A percentile compares a stretch with the other conserved stretches of the same genome.
Conservation (phyloP, 352 stramenopile genomes). For the Globisporangium takayamanum region DNA sequence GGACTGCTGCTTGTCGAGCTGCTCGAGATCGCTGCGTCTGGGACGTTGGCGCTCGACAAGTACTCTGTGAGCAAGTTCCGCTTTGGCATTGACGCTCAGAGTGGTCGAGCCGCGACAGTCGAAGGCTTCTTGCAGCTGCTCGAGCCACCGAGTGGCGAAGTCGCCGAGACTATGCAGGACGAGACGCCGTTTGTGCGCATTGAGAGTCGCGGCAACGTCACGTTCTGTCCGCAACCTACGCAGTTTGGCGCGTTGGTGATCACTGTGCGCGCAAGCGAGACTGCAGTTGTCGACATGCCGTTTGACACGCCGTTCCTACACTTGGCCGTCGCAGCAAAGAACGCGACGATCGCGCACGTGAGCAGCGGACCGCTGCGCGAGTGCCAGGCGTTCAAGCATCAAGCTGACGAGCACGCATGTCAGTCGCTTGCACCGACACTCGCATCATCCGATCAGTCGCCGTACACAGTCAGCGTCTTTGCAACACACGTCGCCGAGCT, state of each 20-base stretch:
- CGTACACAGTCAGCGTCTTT: conserved; percentile 44
- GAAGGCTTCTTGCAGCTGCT: conserved; percentile 43
- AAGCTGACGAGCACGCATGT: conserved; percentile 36
- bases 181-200: conserved; percentile 19
- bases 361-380: conserved; percentile 38
- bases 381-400: conserved; percentile 33
- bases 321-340: conserved; percentile 34
- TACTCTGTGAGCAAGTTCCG: conserved; percentile 68
- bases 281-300: conserved; percentile 36
- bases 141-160: neutral
- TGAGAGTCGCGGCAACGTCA: conserved; percentile 29
- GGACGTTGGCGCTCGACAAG: conserved; percentile 44
- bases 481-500: conserved; percentile 29
- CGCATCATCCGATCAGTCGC: conserved; percentile 6
- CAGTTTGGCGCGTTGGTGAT: conserved; percentile 39
- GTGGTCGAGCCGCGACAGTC: conserved; percentile 23
- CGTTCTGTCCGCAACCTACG: conserved; percentile 35
- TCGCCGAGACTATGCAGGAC: neutral
- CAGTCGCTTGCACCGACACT: conserved; percentile 12
- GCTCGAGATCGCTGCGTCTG: conserved; percentile 25
- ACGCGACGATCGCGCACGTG: conserved; percentile 35
- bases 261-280: conserved; percentile 24
- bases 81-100: conserved; percentile 22
- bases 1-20: conserved; percentile 33
- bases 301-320: conserved; percentile 51